These are phyloP conservation scores for Diplodia scrobiculata DNA, from an alignment of 2,329 filamentous ascomycete species.

Conservation along the genomic window DNA sequence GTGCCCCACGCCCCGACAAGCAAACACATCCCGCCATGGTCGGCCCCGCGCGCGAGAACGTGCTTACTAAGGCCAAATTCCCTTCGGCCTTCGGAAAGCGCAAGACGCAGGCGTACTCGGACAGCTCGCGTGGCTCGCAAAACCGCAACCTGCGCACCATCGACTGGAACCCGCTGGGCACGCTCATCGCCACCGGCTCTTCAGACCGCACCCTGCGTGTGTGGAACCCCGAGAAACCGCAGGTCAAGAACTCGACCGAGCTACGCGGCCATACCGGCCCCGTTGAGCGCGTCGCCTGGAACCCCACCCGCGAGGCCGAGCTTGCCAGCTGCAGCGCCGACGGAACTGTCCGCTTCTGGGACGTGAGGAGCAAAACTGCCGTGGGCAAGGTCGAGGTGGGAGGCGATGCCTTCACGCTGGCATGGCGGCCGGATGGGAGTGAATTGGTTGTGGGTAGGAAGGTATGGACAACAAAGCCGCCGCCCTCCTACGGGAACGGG, in stretches of 20 bases:
- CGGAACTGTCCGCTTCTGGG: conserved; percentile 77
- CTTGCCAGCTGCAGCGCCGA: conserved; percentile 74
- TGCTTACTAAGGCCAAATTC: conserved; percentile 71
- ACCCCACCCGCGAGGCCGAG: conserved; percentile 74
- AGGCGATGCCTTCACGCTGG: conserved; percentile 69
- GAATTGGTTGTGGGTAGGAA: conserved; percentile 73
- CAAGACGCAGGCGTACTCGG: conserved; percentile 69
- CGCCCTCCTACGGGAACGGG: not conserved
- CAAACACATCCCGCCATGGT: conserved; percentile 26
- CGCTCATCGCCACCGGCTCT: conserved; percentile 78
- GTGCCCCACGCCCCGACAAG: not conserved
- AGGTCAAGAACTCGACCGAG: conserved; percentile 74
- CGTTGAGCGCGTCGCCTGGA: conserved; percentile 77
- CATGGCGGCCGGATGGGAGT: conserved; percentile 68
- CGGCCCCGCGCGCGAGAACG: conserved; percentile 53
- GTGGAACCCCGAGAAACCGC: conserved; percentile 77
- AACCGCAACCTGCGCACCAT: conserved; percentile 65
- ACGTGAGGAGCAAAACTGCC: conserved; percentile 71
- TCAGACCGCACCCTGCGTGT: conserved; percentile 70
- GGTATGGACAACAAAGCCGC: conserved; percentile 49
- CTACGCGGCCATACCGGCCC: conserved; percentile 66
- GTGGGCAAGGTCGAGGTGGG: conserved; percentile 69
- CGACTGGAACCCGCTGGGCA: conserved; percentile 85
- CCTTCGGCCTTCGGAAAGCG: conserved; percentile 65
- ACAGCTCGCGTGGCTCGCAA: conserved; percentile 42